Evolutionary conservation across 306 rosid genomes (phyloP).

Genomic region (Trichosanthes truncata): DNA sequence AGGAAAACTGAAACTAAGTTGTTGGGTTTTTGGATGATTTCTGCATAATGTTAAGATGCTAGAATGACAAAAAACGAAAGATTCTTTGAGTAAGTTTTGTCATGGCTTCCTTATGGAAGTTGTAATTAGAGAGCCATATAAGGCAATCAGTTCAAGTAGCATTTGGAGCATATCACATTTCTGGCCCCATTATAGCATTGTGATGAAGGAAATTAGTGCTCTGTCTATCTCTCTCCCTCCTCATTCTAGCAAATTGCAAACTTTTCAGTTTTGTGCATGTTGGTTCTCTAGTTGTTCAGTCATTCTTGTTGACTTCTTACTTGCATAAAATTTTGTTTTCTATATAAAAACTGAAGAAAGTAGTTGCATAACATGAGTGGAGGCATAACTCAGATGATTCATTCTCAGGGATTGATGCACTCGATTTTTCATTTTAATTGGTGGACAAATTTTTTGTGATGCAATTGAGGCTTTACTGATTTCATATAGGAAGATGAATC

Average conservation of each 20-base stretch:
- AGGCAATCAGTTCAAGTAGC: not conserved
- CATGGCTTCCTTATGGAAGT: not conserved
- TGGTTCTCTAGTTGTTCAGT: not conserved
- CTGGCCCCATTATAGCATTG: not conserved
- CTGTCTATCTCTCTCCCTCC: not conserved
- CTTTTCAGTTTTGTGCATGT: not conserved
- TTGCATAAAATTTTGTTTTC: not conserved
- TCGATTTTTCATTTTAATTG: not conserved
- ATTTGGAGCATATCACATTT: not conserved
- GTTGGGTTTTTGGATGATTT: not conserved
- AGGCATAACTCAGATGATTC: not conserved
- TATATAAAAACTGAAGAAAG: not conserved
- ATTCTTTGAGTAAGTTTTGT: not conserved
- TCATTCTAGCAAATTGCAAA: not conserved
- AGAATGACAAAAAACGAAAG: not conserved
- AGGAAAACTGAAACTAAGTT: not conserved
- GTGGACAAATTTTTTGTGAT: slow-evolving; percentile 53
- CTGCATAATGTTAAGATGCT: not conserved
- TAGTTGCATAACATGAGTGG: not conserved
- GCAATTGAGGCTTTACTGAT: slow-evolving; percentile 61
- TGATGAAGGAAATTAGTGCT: not conserved
- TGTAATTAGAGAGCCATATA: not conserved
- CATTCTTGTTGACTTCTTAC: not conserved
- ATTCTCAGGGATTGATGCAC: not conserved
- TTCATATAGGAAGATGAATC: slow-evolving; percentile 85